Base-by-base conservation (phyloP, 768 basidiomycete species). In the Suillus brevipes region DNA sequence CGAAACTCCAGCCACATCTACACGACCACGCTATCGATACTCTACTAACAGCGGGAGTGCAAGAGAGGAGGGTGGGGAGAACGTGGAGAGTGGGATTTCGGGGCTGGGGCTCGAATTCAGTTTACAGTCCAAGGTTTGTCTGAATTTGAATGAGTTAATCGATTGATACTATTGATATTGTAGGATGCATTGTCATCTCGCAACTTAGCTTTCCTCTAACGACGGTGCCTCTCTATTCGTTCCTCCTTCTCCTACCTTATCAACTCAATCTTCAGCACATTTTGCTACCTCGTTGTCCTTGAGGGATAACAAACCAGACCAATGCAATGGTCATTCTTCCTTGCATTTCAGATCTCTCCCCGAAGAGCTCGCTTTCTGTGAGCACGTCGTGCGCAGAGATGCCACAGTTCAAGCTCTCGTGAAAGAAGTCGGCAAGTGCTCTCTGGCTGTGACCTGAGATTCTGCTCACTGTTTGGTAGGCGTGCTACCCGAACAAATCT, bases 261-360 rank as follows among this genome's bases (percentile, higher is more conserved):
- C n/a, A n/a, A n/a, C n/a, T n/a, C n/a, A n/a, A n/a, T n/a, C n/a
- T n/a, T n/a, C n/a, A n/a, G n/a, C n/a, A n/a, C n/a, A n/a, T n/a
- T n/a, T n/a, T n/a, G n/a, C n/a, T n/a, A n/a, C n/a, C n/a, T n/a
- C n/a, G n/a, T n/a, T n/a, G n/a, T n/a, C n/a, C n/a, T n/a, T n/a
- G n/a, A n/a, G n/a, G n/a, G n/a, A n/a, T n/a, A n/a, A n/a, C n/a
- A n/a, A n/a, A n/a, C n/a, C n/a, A n/a, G n/a, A n/a, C n/a, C n/a
- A n/a, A n/a, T n/a, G n/a, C n/a, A n/a, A n/a, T n/a, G n/a, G n/a
- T n/a, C n/a, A n/a, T n/a, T n/a, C n/a, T n/a, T n/a, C n/a, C n/a
- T n/a, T n/a, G n/a, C n/a, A n/a, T n/a, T n/a, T 4, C 92, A 91
- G 68, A 90, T 96, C 49, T 88, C 93, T 0, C 83, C n/a, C 88